A percentile compares a stretch with the other conserved stretches of the same genome.
Evolutionary conservation across 2,329 filamentous ascomycete species (phyloP).

Genomic region (Colletotrichum musae): DNA sequence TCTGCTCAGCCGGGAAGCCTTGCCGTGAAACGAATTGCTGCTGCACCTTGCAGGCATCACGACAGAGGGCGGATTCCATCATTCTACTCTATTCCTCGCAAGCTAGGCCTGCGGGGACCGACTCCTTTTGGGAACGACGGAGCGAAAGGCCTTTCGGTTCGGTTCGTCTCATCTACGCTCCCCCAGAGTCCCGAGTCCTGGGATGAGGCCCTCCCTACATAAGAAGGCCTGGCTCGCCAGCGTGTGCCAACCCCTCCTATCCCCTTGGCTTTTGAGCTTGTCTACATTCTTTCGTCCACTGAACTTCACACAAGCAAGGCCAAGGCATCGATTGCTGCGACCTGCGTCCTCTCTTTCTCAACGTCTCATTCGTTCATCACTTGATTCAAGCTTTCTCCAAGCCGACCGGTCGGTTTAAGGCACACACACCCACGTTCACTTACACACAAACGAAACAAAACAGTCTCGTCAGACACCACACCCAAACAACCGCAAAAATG

Average conservation of each 20-base stretch:
- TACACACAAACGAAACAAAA: constrained; percentile 13
- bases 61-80: neutral
- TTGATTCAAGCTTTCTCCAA: constrained; percentile 35
- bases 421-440: constrained; percentile 29
- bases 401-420: constrained; percentile 36
- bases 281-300: constrained; percentile 35
- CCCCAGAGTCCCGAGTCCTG: neutral
- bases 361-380: constrained; percentile 32
- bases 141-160: constrained; percentile 22
- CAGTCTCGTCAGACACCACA: constrained; percentile 8
- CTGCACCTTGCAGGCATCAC: constrained; percentile 7
- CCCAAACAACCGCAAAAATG: constrained; percentile 19
- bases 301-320: constrained; percentile 37
- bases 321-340: constrained; percentile 41
- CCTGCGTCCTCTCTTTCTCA: constrained; percentile 40
- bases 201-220: constrained; percentile 24
- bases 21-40: constrained; percentile 27
- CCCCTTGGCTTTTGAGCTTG: constrained; percentile 34
- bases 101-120: constrained; percentile 36
- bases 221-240: constrained; percentile 20
- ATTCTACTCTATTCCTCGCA: constrained; percentile 40
- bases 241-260: neutral
- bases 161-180: constrained; percentile 15
- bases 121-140: constrained; percentile 27
- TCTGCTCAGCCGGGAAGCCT: constrained; percentile 27